Percentiles rank a stretch among this genome's conserved stretches.
phyloP scores from a whole-genome alignment of 2,329 filamentous ascomycete species.

The Trichoderma atroviride region DNA sequence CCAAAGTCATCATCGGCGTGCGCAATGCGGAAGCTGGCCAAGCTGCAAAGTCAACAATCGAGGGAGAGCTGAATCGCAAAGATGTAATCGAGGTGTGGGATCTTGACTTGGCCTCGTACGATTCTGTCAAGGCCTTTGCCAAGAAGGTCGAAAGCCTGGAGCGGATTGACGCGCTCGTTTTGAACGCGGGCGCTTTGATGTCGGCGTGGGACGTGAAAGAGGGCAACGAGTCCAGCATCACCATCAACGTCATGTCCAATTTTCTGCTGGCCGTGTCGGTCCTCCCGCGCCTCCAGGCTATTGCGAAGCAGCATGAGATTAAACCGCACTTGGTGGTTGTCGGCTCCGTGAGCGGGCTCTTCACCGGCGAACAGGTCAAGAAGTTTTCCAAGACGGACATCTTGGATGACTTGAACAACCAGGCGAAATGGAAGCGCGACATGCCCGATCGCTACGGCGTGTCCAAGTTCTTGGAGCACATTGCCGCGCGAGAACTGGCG shows the following conservation, averaged over 20 bases:
- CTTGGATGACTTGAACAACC: constrained; percentile 10
- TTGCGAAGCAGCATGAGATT: constrained; percentile 39
- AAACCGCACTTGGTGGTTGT: constrained; percentile 45
- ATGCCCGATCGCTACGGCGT: constrained; percentile 30
- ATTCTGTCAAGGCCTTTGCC: constrained; percentile 42
- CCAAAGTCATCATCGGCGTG: constrained; percentile 48
- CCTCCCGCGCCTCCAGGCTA: constrained; percentile 46
- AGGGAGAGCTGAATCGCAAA: constrained; percentile 33
- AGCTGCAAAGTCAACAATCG: constrained; percentile 43
- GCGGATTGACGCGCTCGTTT: constrained; percentile 47
- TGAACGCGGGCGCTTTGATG: constrained; percentile 42
- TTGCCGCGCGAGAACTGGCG: constrained; percentile 36
- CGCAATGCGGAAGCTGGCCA: constrained; percentile 46
- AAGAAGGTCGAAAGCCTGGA: constrained; percentile 36
- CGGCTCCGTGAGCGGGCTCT: neutral
- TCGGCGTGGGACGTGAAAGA: constrained; percentile 35
- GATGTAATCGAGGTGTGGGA: constrained; percentile 47
- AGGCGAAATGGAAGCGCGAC: constrained; percentile 14
- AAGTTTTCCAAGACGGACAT: constrained; percentile 1
- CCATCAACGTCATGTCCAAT: constrained; percentile 52
- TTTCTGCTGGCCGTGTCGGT: constrained; percentile 49
- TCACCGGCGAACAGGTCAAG: neutral
- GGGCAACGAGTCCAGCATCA: constrained; percentile 47
- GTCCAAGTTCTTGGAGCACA: constrained; percentile 36
- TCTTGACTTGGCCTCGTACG: constrained; percentile 48